Base-by-base conservation (phyloP, 2,329 filamentous ascomycete genomes). In the Laburnicola sp. region DNA sequence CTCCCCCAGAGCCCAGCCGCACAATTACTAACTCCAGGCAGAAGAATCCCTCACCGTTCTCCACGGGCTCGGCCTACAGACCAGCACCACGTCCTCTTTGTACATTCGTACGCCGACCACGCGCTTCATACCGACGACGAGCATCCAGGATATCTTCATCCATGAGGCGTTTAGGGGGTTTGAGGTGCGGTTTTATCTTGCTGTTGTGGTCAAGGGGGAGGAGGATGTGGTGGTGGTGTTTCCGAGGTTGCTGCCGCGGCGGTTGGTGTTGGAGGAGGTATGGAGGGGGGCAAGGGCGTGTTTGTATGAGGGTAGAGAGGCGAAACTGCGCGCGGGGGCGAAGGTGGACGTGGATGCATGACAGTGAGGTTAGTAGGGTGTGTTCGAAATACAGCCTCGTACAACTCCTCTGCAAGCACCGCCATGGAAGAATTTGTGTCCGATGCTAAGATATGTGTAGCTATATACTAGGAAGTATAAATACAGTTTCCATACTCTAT, bases 111-210 rank as follows among this genome's bases (percentile, higher is more conserved):
- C 78, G 6, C 75, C 82, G 2, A 79, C 80, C 1, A 88, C 85
- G n/a, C 78, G 86, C 43, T 90, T 89, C 72, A 97, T 99, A 52
- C 93, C 94, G 0, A 96, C 93, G 0, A 89, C 88, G 38, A 86
- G 90, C 74, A 95, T 99, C 51, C 89, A 89, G 68, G 94, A 99
- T 70, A 87, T 99, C 50, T 84, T 97, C 47, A 89, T 99, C 44
- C 91, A 97, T 70, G 94, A 99, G 77, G 94, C 92, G 3, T 97
- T 97, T 74, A 85, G 84, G 50, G 92, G 92, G 0, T 96, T 97
- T 66, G 90, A 92, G 74, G 91, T 97, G 31, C 79, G 87, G 35
- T 96, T 93, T 68, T 97, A 96, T 68, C 77, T 99, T 6, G 85
- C 90, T 3, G 89, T 97, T 27, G 87, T 97, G 46, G 91, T 97